Conservation (phyloP, 768 basidiomycete genomes). For the Mycena polygramma region DNA sequence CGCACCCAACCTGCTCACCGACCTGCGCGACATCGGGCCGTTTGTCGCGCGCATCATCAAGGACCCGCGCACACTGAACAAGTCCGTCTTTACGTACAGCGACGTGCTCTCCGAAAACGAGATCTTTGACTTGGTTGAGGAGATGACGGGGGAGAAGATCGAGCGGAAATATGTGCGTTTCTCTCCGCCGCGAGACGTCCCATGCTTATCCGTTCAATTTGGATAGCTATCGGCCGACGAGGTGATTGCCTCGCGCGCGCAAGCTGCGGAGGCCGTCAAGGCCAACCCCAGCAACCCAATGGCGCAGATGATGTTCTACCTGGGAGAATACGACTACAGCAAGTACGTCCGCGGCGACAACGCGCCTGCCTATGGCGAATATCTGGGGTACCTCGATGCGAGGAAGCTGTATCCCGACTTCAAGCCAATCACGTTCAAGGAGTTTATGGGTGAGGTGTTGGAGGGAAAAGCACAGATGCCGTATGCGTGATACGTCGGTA, state of each 20-base stretch:
- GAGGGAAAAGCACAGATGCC: too few relatives aligned
- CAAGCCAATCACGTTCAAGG: constrained; percentile 11
- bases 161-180: constrained; percentile 22
- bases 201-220: background rate
- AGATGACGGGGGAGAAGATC: constrained; percentile 42
- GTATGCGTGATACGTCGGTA: too few relatives aligned
- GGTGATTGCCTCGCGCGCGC: constrained; percentile 9
- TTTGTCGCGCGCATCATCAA: constrained; percentile 48
- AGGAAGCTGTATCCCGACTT: constrained; percentile 47
- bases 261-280: too few relatives aligned
- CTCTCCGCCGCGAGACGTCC: too few relatives aligned
- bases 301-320: background rate
- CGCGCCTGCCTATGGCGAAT: constrained; percentile 39
- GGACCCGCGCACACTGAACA: constrained; percentile 49
- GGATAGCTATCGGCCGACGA: constrained; percentile 18
- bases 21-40: constrained; percentile 42
- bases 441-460: constrained; percentile 12
- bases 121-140: constrained; percentile 39
- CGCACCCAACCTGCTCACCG: constrained; percentile 38
- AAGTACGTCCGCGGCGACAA: constrained; percentile 47
- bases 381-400: constrained; percentile 45
- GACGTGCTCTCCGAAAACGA: constrained; percentile 44
- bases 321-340: constrained; percentile 38
- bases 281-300: background rate
- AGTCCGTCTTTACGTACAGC: constrained; percentile 43